Percentiles rank a stretch among this genome's conserved stretches.
These are phyloP conservation scores for Prunus yedoensis DNA, from an alignment of 331 rosid genomes.

Conservation along the genomic window DNA sequence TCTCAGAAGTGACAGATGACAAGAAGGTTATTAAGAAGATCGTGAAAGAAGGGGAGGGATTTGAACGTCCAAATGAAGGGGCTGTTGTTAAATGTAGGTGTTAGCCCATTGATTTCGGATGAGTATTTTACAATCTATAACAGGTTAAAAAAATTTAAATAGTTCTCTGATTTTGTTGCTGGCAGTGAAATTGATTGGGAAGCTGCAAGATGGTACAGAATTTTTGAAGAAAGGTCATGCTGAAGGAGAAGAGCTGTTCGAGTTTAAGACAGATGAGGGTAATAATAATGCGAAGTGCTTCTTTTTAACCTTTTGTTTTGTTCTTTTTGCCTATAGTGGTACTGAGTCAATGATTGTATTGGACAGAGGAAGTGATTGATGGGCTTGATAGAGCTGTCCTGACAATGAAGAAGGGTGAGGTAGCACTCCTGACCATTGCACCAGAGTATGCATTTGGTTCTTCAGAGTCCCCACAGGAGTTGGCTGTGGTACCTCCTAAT, in stretches of 20 bases:
- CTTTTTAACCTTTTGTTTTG: neutral
- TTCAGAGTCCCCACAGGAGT: conserved; percentile 60
- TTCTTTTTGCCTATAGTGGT: neutral
- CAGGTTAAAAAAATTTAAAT: conserved; percentile 1
- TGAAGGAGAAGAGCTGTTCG: conserved; percentile 61
- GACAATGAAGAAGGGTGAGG: conserved; percentile 94
- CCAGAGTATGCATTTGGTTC: conserved; percentile 89
- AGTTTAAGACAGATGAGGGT: conserved; percentile 91
- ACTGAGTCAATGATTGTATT: conserved; percentile 10
- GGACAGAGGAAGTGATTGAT: conserved; percentile 77
- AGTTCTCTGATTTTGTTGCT: conserved; percentile 8
- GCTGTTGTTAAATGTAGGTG: conserved; percentile 65
- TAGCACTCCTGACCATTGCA: conserved; percentile 63
- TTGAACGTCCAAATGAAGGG: conserved; percentile 87
- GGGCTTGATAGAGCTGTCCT: conserved; percentile 86
- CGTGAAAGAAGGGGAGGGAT: conserved; percentile 85
- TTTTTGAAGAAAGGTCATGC: conserved; percentile 68
- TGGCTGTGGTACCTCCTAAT: conserved; percentile 78
- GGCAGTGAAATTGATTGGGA: conserved; percentile 79
- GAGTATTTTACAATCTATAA: neutral
- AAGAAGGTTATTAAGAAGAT: conserved; percentile 82
- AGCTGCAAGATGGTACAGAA: conserved; percentile 77
- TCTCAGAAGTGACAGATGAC: conserved; percentile 78
- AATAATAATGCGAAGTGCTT: neutral
- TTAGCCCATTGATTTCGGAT: neutral